Percentiles rank a stretch among this genome's conserved stretches.
phyloP scores from a whole-genome alignment of 225 moss, liverwort and hornwort species.

The Pseudoscleropodium purum region DNA sequence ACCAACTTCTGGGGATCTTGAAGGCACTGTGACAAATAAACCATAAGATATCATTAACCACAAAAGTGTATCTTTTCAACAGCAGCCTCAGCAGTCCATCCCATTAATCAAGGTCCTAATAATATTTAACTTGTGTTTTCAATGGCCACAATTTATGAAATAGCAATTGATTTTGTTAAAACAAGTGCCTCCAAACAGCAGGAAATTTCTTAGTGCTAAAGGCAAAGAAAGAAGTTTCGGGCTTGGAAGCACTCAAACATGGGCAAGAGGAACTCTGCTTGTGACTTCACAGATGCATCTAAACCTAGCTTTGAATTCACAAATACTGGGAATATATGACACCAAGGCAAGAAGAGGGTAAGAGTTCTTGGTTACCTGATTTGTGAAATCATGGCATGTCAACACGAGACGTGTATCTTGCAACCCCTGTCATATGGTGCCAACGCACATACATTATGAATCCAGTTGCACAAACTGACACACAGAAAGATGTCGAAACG shows the following conservation, averaged over 20 bases:
- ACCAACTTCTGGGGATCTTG: slow-evolving; percentile 43
- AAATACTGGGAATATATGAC: not conserved
- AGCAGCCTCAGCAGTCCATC: not conserved
- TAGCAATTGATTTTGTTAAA: not conserved
- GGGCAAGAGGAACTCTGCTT: not conserved
- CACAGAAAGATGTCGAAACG: not conserved
- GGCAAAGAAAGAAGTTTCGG: not conserved
- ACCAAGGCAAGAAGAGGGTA: not conserved
- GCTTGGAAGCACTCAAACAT: not conserved
- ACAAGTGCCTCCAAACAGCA: not conserved
- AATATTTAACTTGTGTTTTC: not conserved
- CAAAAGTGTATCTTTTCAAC: not conserved
- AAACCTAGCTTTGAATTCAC: not conserved
- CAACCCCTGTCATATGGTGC: slow-evolving; percentile 41
- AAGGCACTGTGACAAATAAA: slow-evolving; percentile 45
- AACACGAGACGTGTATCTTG: slow-evolving; percentile 56
- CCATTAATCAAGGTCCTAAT: not conserved
- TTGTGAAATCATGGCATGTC: slow-evolving; percentile 68
- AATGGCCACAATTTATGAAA: not conserved
- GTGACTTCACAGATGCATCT: not conserved
- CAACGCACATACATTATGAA: not conserved
- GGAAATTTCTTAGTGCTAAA: not conserved
- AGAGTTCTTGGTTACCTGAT: slow-evolving; percentile 32
- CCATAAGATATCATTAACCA: not conserved
- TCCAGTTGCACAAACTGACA: not conserved